Evolutionary conservation across 2,329 filamentous ascomycete genomes (phyloP), one percentile per base, ranked within the genome.

Genomic region (Sporothrix luriei): DNA sequence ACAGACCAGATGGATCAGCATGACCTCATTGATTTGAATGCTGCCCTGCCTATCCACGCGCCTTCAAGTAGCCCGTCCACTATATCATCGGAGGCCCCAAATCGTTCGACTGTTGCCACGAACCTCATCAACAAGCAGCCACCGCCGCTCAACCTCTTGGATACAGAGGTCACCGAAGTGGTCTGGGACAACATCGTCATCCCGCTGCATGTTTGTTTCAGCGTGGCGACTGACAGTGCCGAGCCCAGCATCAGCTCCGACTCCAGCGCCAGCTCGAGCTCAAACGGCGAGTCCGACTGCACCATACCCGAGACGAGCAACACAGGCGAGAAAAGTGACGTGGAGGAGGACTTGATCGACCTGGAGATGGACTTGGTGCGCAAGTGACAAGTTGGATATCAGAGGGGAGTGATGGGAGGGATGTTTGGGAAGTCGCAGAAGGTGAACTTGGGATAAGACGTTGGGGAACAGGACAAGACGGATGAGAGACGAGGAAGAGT

Each of bases 141-240:
- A n/a, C 55, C 21, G 43, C 66, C 14, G 11, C 19, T 19, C 21
- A 68, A 24, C 24, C 55, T 70, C 10, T 26, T 70, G n/a, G 69
- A 70, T n/a, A 55, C 65, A 2, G 57, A 38, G 9, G 52, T 62
- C 14, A 64, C 65, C 2, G 69, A 70, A 29, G 48, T 68, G 16
- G 69, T 70, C 26, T 70, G 69, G 69, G 48, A 40, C 46, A 61
- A 66, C 64, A 59, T 69, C 19, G 11, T 46, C 43, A 68, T 61
- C n/a, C 62, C 55, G 11, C 51, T 61, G n/a, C 9, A 19, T 26
- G 40, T 14, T 4, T 16, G 40, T 16, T 3, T 43, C 11, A 14
- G 40, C 40, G n/a, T 43, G 33, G 55, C 19, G 2, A 61, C 14
- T 3, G 55, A 43, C 26, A 7, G 33, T 40, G 55, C 33, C 9